Base-by-base conservation (phyloP, 345 rosid genomes). In the Arabis alpina region DNA sequence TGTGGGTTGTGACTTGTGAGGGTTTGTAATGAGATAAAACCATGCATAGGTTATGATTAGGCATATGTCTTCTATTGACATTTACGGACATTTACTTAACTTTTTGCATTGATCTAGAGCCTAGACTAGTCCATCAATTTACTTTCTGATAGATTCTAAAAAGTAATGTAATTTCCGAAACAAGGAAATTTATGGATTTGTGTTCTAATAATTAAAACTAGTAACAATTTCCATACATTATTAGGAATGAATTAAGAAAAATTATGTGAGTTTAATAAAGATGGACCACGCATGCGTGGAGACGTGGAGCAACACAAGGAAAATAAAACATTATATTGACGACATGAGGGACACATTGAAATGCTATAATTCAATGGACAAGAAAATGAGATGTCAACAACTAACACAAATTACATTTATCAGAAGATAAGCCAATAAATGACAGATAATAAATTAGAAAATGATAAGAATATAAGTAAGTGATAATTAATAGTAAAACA, bases 301-400 rank as follows among this genome's bases (percentile, higher is more conserved):
- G 54, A 62, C 24, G 62, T 19, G 54, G 61, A 36, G 23, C 47
- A 61, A 42, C 42, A 61, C 54, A 52, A 61, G 61, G 44, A 52
- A 53, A 49, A 28, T 5, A 70, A 70, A 49, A 58, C 42, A 59
- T 49, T 50, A 27, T 40, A 39, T 28, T 8, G 51, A 49, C 59
- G 53, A 49, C 66, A 49, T 30, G 47, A 73, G 63, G 71, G 77
- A 3, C 77, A 65, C 61, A 65, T 13, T 50, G 40, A 30, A 42
- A 49, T 65, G 76, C 70, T 54, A 64, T 64, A 24, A 63, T 54
- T 36, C 39, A 41, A 9, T 28, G n/a, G 54, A 65, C 53, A 57
- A 41, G 72, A 73, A 39, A 73, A 58, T 53, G 77, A 73, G 34
- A 66, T 57, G 30, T 73, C 76, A 72, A 64, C 76, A 6, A 64